Percentiles rank a stretch among this genome's conserved stretches.
Conservation (phyloP, 2,329 filamentous ascomycete genomes). For the Malbranchea cinnamomea region DNA sequence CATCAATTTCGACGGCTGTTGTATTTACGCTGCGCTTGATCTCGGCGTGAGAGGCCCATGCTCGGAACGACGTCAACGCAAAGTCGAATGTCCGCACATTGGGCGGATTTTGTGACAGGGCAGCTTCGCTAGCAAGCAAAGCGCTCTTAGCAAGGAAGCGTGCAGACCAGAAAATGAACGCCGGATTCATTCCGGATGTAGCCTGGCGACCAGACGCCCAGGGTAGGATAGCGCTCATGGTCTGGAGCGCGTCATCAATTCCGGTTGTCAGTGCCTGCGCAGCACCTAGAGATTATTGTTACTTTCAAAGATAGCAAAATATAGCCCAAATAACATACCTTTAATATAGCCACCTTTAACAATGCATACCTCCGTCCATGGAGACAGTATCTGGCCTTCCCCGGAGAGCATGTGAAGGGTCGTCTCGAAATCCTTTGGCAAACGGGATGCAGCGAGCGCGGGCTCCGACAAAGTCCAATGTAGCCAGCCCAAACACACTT, state of each 20-base stretch:
- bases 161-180: conserved; percentile 66
- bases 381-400: conserved; percentile 38
- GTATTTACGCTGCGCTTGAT: conserved; percentile 18
- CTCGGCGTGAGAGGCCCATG: conserved; percentile 26
- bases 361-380: conserved; percentile 72
- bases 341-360: conserved; percentile 67
- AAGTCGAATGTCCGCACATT: conserved; percentile 18
- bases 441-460: conserved; percentile 40
- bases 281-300: conserved; percentile 21
- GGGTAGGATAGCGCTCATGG: conserved; percentile 51
- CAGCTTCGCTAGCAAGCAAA: conserved; percentile 46
- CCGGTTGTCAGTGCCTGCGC: conserved; percentile 30
- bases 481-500: conserved; percentile 71
- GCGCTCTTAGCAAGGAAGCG: conserved; percentile 61
- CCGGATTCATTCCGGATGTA: conserved; percentile 36
- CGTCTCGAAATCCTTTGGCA: conserved; percentile 49
- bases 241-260: conserved; percentile 44
- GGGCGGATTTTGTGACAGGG: conserved; percentile 15
- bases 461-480: conserved; percentile 66
- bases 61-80: conserved; percentile 35
- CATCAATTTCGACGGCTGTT: conserved; percentile 11
- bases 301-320: conserved; percentile 4
- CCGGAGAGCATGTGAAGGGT: conserved; percentile 39
- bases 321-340: conserved; percentile 41
- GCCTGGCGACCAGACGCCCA: conserved; percentile 35